A percentile compares a stretch with the other conserved stretches of the same genome.
phyloP scores from a whole-genome alignment of 257 asterid species.

The Avicennia marina region DNA sequence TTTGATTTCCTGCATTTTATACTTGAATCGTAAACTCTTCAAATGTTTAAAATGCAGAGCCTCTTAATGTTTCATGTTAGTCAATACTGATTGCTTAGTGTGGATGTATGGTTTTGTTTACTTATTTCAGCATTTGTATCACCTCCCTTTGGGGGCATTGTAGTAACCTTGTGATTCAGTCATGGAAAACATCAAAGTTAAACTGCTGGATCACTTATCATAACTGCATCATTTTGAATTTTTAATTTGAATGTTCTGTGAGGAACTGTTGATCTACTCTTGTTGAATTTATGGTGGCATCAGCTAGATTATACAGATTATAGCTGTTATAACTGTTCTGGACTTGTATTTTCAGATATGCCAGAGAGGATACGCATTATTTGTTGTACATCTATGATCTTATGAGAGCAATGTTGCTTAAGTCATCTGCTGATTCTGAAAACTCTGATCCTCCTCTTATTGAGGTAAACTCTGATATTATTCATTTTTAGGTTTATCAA shows the following conservation, averaged over 20 bases:
- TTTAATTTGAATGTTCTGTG: no score
- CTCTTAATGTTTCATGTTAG: background rate
- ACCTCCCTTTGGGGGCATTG: no score
- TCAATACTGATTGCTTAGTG: slow-evolving; percentile 1
- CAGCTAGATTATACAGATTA: no score
- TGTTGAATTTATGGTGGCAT: no score
- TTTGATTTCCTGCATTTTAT: no score
- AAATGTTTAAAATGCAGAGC: slow-evolving; percentile 9
- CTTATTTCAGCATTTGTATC: no score
- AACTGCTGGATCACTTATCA: no score
- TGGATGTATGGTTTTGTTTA: background rate
- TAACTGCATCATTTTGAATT: no score
- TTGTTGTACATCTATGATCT: slow-evolving; percentile 82
- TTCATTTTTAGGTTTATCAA: slow-evolving; percentile 8
- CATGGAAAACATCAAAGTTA: no score
- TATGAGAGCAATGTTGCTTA: slow-evolving; percentile 59
- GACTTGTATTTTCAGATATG: slow-evolving; percentile 54
- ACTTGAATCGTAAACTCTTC: background rate
- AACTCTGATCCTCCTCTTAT: slow-evolving; percentile 63
- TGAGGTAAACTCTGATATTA: slow-evolving; percentile 49
- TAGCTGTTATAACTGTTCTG: slow-evolving; percentile 12
- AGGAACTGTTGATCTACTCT: no score
- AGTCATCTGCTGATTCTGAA: slow-evolving; percentile 44
- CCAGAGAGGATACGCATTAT: slow-evolving; percentile 97
- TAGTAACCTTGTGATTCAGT: no score